Evolutionary conservation across 208 protist species (phyloP), one percentile per base, ranked within the genome.

Genomic region (Acanthamoeba healyi): DNA sequence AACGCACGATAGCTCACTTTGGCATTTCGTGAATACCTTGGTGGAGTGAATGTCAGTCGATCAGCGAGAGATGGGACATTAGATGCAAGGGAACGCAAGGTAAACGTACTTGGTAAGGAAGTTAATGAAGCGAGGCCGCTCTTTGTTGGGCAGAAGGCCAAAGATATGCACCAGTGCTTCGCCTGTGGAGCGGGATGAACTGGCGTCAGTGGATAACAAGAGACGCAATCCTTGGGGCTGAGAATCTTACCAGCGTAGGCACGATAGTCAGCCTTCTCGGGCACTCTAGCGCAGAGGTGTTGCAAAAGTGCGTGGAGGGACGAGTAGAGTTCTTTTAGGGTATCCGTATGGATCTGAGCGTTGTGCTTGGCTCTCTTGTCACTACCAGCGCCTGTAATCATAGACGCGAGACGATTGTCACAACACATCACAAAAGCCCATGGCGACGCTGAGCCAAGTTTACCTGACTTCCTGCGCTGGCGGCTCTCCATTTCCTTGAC

Each of bases 101-200:
- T 70, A 6, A 26, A 22, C 36, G 58, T 46, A 89, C 82, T 79
- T 93, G 63, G 40, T 26, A 29, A 93, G 63, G 63, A 93, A 93
- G 38, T 15, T 46, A 24, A 93, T 61, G 40, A 93, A 93, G 65
- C 87, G 87, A 93, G 87, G 87, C 61, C 87, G 42, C 65, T 93
- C 61, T 4, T 54, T 46, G 34, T 79, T 93, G 54, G 87, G 87
- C 26, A 93, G 63, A 29, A 44, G 34, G 5, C 87, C 54, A 77
- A 93, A 93, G 61, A 93, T 56, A 12, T 38, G 17, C 22, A 44
- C 38, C 12, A 93, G 19, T 19, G 87, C 87, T n/a, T 79, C 87
- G 46, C 61, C 87, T 89, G 42, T 14, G 29, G 79, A 24, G 3
- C 54, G 40, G 9, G 0, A 46, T 32, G 10, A 79, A 74, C 12